Evolutionary conservation across 352 stramenopile genomes (phyloP), one percentile per base, ranked within the genome.

Genomic region (Globisporangium heterothallicum): DNA sequence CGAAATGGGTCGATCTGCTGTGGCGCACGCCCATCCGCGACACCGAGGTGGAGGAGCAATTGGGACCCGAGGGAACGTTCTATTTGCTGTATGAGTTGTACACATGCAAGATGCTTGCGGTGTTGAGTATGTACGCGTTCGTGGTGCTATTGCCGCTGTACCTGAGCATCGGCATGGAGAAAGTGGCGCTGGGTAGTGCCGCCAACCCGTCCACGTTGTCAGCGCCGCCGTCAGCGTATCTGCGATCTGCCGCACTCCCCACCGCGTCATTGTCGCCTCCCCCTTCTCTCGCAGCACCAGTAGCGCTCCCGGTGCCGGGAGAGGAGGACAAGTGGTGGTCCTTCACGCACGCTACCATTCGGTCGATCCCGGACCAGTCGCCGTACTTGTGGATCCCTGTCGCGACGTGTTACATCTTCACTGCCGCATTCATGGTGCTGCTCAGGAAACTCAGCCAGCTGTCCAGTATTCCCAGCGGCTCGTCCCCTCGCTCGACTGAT

Each of bases 41-140:
- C 66, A 81, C 80, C 36, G 67, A 77, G 34, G 64, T 92, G 19
- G 80, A 92, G 66, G 59, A 50, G 24, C 57, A 63, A 40, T 66
- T 94, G 13, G 83, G 83, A 0, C 80, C 82, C 21, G 83, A 94
- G 53, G 78, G 77, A 36, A 86, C 83, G 6, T 94, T 92, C 60
- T 94, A 94, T 56, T 56, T 94, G 52, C 64, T 91, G 24, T 94
- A 88, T 55, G 76, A 92, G 56, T 62, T 88, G 41, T 94, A 94
- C 70, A 75, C 78, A 16, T 68, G 72, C 40, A 72, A 72, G 29
- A 68, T 92, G 14, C 57, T 94, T 34, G 65, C 70, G 2, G 72
- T 55, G 12, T 69, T 94, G 32, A 88, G 70, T 36, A 55, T 72
- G 24, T 78, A 85, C 50, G 83, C 83, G 5, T 45, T 87, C 50